These are phyloP conservation scores for Heterobasidion parviporum DNA, from an alignment of 1,284 basidiomycete species.

Conservation along the genomic window DNA sequence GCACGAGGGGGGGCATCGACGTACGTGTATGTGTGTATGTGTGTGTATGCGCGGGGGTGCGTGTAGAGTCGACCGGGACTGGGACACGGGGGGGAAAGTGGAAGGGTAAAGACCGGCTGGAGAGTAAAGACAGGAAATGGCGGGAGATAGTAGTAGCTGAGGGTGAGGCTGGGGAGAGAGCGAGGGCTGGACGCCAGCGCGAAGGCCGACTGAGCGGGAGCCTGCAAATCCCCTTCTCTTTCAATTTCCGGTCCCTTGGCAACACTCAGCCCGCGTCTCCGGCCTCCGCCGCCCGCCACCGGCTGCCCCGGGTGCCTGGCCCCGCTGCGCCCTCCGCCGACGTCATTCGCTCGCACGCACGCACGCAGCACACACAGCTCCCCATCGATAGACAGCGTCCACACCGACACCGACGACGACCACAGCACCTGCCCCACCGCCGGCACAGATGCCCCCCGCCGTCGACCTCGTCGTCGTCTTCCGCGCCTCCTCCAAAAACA, in stretches of 20 bases:
- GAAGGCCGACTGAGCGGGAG: too few relatives aligned
- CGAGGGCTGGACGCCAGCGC: too few relatives aligned
- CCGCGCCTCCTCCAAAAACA: slow-evolving; percentile 37
- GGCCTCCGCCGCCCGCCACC: too few relatives aligned
- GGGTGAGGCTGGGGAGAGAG: too few relatives aligned
- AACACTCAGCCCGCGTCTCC: not conserved
- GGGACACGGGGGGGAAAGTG: not conserved
- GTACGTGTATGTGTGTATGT: not conserved
- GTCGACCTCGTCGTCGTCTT: slow-evolving; percentile 71
- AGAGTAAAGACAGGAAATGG: not conserved
- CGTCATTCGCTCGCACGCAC: not conserved
- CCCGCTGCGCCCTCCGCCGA: too few relatives aligned
- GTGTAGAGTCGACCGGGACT: not conserved
- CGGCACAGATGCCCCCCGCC: slow-evolving; percentile 28
- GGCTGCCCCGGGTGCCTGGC: not conserved
- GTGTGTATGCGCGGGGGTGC: too few relatives aligned
- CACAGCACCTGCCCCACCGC: not conserved
- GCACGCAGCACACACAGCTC: not conserved
- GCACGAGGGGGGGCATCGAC: not conserved
- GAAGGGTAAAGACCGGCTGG: not conserved
- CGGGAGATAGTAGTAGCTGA: not conserved
- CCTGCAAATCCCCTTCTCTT: not conserved
- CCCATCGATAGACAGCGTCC: not conserved
- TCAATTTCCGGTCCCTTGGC: not conserved
- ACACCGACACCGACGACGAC: not conserved